A percentile compares a stretch with the other conserved stretches of the same genome.
Conservation (phyloP, 805 yeast genomes). For the Wickerhamiella nectarea region DNA sequence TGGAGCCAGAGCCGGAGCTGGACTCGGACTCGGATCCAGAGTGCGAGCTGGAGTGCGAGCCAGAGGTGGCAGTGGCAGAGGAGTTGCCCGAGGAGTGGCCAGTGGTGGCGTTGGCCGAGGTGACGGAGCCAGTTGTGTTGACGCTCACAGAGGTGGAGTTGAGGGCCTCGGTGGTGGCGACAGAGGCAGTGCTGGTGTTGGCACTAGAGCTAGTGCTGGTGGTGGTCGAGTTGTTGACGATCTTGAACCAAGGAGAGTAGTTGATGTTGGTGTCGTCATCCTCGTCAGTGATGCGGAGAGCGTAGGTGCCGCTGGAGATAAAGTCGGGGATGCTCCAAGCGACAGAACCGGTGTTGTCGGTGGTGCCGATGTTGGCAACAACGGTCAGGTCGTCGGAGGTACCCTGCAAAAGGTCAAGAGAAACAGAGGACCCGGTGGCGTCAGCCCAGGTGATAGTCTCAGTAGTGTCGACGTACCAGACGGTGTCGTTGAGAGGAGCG, state of each 20-base stretch:
- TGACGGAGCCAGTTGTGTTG: slow-evolving; percentile 10
- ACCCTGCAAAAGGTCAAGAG: slow-evolving; percentile 25
- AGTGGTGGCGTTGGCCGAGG: not conserved
- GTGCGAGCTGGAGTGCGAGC: not conserved
- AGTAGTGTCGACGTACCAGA: slow-evolving; percentile 23
- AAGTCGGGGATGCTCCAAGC: slow-evolving; percentile 27
- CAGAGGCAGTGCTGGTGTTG: slow-evolving; percentile 9
- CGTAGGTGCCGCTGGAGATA: slow-evolving; percentile 25
- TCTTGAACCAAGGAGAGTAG: slow-evolving; percentile 26
- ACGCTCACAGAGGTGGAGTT: slow-evolving; percentile 2
- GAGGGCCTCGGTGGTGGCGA: slow-evolving; percentile 9
- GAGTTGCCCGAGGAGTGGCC: slow-evolving; percentile 1
- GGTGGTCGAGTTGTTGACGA: slow-evolving; percentile 18
- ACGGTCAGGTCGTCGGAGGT: slow-evolving; percentile 22
- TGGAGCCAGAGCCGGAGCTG: slow-evolving; percentile 3
- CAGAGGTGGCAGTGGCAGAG: not conserved
- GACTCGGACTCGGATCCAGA: not conserved
- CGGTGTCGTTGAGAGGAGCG: slow-evolving; percentile 21
- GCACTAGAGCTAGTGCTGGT: slow-evolving; percentile 13
- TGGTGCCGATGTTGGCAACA: slow-evolving; percentile 25
- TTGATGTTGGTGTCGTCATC: slow-evolving; percentile 23
- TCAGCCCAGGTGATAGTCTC: slow-evolving; percentile 24
- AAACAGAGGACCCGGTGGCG: slow-evolving; percentile 24
- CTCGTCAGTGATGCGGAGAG: slow-evolving; percentile 24
- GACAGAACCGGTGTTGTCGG: slow-evolving; percentile 26